These are phyloP conservation scores for Alternaria gaisen DNA, from an alignment of 2,329 filamentous ascomycete genomes.

Conservation along the genomic window DNA sequence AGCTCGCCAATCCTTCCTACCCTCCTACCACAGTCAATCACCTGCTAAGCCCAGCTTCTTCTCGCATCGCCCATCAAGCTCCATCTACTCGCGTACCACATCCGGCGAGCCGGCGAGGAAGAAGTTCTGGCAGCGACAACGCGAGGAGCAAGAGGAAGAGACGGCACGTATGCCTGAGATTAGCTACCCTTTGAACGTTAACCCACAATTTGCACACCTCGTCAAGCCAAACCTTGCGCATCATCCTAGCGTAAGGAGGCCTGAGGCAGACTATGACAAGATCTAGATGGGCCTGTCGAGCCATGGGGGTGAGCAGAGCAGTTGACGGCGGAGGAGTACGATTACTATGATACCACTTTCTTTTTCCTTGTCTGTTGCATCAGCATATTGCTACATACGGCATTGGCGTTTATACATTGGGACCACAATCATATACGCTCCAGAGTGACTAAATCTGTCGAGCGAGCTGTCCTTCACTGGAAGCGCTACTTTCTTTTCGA, in stretches of 20 bases:
- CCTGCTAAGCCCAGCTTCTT: conserved; percentile 38
- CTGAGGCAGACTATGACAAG: conserved; percentile 42
- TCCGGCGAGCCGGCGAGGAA: conserved; percentile 39
- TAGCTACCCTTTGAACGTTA: conserved; percentile 63
- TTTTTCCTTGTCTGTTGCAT: conserved; percentile 16
- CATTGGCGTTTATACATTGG: conserved; percentile 16
- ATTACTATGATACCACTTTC: conserved; percentile 48
- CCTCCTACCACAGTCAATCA: conserved; percentile 56
- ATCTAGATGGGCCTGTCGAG: conserved; percentile 22
- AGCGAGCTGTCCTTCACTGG: conserved; percentile 10
- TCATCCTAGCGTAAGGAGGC: conserved; percentile 56
- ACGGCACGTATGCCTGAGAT: conserved; percentile 62
- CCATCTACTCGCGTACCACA: conserved; percentile 47
- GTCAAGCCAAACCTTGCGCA: conserved; percentile 65
- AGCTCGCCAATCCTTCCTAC: conserved; percentile 55
- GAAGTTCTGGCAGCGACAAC: conserved; percentile 44
- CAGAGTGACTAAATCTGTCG: conserved; percentile 7
- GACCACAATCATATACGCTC: conserved; percentile 3
- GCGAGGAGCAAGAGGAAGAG: conserved; percentile 48
- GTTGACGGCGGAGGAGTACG: conserved; percentile 4
- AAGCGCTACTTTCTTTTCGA: background rate
- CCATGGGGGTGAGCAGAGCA: background rate
- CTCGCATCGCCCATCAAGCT: conserved; percentile 39
- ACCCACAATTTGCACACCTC: conserved; percentile 64
- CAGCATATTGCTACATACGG: conserved; percentile 15